Conservation (phyloP, 179 eudicot species). For the Carnegiea gigantea region DNA sequence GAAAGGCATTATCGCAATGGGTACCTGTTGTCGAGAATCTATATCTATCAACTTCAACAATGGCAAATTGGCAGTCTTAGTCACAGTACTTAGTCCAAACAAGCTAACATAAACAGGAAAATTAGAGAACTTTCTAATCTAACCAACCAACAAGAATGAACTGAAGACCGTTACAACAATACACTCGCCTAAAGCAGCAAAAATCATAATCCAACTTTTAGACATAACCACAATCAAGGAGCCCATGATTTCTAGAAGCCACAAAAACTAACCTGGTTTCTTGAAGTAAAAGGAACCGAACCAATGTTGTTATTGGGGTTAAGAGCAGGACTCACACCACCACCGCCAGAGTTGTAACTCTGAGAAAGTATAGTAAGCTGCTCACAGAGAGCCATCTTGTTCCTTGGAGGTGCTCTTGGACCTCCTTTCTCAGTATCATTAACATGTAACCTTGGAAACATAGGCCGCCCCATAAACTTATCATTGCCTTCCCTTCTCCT, state of each 20-base stretch:
- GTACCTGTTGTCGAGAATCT: neutral
- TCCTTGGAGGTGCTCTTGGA: slow-evolving; percentile 84
- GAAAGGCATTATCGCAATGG: neutral
- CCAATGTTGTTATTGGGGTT: slow-evolving; percentile 26
- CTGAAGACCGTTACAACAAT: neutral
- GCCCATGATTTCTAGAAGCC: slow-evolving; percentile 13
- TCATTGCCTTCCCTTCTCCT: slow-evolving; percentile 52
- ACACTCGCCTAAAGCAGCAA: neutral
- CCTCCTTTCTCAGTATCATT: slow-evolving; percentile 70
- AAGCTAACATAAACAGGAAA: neutral
- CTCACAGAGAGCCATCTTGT: slow-evolving; percentile 88
- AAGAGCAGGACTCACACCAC: slow-evolving; percentile 13
- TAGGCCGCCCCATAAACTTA: slow-evolving; percentile 49
- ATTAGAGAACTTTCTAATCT: too few species aligned
- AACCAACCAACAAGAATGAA: slow-evolving; percentile 1
- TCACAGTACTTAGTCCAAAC: slow-evolving; percentile 2
- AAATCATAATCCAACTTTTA: neutral
- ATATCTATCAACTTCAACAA: neutral
- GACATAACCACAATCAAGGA: neutral
- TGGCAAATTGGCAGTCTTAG: neutral
- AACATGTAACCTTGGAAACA: slow-evolving; percentile 80
- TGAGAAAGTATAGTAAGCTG: slow-evolving; percentile 57
- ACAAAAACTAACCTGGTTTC: slow-evolving; percentile 41
- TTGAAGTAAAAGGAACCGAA: slow-evolving; percentile 38
- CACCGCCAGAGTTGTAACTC: slow-evolving; percentile 40